Evolutionary conservation across 1,284 basidiomycete species (phyloP).

Genomic region (Ceratobasidium papillatum): DNA sequence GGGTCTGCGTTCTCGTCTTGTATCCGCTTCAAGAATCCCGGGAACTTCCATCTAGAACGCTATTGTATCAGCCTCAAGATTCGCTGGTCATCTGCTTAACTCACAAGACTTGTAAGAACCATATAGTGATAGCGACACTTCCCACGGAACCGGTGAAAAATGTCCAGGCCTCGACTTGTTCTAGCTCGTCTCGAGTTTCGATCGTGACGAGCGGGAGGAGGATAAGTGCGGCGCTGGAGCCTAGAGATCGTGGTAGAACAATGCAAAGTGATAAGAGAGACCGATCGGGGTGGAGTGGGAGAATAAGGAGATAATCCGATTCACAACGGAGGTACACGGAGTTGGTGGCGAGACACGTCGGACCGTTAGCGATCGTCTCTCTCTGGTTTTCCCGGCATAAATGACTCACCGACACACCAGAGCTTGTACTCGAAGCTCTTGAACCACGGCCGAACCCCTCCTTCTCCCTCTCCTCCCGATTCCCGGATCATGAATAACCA

Average conservation of each 20-base stretch:
- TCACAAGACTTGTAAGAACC: conserved; percentile 35
- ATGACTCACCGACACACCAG: conserved; percentile 31
- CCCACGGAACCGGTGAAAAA: conserved; percentile 41
- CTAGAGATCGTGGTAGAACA: neutral
- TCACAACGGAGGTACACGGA: neutral
- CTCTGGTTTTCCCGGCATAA: neutral
- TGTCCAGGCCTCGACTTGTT: conserved; percentile 42
- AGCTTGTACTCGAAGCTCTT: conserved; percentile 39
- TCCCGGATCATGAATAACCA: conserved; percentile 39
- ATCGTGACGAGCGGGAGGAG: conserved; percentile 41
- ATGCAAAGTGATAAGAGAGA: neutral
- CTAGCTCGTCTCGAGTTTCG: conserved; percentile 37
- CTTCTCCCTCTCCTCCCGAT: conserved; percentile 13
- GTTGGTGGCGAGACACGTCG: neutral
- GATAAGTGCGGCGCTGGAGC: conserved; percentile 39
- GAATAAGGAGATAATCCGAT: neutral
- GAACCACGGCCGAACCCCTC: conserved; percentile 35
- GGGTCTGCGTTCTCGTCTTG: conserved; percentile 42
- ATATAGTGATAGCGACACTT: conserved; percentile 15
- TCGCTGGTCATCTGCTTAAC: neutral
- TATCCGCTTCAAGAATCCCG: conserved; percentile 39
- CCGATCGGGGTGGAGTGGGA: neutral
- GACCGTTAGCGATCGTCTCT: neutral
- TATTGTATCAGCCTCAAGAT: neutral
- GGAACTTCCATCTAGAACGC: conserved; percentile 38